Percentiles rank a stretch among this genome's conserved stretches.
These are phyloP conservation scores for Pseudozyma hubeiensis DNA, from an alignment of 1,284 basidiomycete species.

Conservation along the genomic window DNA sequence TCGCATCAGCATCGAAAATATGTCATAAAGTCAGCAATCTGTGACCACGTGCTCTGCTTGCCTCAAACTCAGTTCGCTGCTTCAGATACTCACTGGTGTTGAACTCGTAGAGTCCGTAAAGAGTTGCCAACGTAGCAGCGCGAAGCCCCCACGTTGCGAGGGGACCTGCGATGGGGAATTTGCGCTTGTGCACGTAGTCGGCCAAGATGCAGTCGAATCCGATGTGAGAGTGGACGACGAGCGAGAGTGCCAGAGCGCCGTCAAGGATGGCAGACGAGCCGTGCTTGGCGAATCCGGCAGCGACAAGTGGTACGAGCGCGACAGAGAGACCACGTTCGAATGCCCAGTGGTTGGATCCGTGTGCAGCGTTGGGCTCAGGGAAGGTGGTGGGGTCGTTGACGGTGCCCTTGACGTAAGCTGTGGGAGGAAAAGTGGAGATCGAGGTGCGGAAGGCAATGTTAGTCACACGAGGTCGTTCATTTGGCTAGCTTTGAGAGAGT, in stretches of 20 bases:
- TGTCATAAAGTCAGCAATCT: constrained; percentile 12
- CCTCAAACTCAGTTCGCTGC: not conserved
- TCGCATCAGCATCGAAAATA: not conserved
- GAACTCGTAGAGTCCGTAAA: constrained; percentile 84
- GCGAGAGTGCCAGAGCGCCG: constrained; percentile 83
- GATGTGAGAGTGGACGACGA: constrained; percentile 95
- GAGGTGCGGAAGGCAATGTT: not conserved
- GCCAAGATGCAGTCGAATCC: constrained; percentile 71
- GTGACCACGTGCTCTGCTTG: not conserved
- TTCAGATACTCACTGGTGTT: constrained; percentile 60
- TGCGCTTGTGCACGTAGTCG: constrained; percentile 94
- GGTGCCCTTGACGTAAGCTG: constrained; percentile 90
- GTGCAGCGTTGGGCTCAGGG: constrained; percentile 77
- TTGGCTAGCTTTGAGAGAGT: not conserved
- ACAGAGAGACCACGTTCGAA: constrained; percentile 93
- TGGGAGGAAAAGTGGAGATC: too few species aligned
- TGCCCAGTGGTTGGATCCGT: constrained; percentile 97
- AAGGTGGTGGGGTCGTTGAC: constrained; percentile 95
- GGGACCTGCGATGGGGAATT: constrained; percentile 83
- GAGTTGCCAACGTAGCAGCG: constrained; percentile 81
- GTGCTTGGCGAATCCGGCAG: constrained; percentile 67
- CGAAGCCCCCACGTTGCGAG: constrained; percentile 81
- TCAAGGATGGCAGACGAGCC: constrained; percentile 74
- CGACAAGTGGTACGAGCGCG: constrained; percentile 80
- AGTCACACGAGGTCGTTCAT: not conserved